Conservation (phyloP, 768 basidiomycete genomes). For the Coprinellus aureogranulatus region DNA sequence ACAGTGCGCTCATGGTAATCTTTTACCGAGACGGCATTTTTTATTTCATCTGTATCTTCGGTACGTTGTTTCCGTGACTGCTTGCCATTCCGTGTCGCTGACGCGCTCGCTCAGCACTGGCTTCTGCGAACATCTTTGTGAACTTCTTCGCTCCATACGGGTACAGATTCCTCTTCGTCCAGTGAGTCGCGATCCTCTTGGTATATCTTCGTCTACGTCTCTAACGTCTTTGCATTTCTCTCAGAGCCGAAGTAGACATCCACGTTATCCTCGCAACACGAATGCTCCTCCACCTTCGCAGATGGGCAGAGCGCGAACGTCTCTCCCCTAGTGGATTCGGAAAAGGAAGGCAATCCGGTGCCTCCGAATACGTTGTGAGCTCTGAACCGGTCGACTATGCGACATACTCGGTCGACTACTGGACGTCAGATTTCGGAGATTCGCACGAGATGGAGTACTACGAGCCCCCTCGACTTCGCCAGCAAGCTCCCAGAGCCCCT, state of each 20-base stretch:
- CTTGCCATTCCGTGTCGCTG: neutral
- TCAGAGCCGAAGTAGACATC: neutral
- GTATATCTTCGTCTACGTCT: neutral
- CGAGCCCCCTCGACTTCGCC: no score
- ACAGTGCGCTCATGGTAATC: neutral
- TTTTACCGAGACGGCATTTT: neutral
- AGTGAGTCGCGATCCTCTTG: no score
- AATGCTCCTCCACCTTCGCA: slow-evolving; percentile 1
- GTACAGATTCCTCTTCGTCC: neutral
- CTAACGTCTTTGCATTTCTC: neutral
- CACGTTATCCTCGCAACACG: neutral
- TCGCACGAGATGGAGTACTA: no score
- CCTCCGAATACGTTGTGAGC: no score
- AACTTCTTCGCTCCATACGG: neutral
- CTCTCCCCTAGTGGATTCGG: no score
- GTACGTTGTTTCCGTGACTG: neutral
- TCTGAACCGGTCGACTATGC: no score
- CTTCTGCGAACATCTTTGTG: neutral
- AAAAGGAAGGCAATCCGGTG: no score
- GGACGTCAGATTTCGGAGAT: no score
- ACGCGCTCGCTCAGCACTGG: neutral
- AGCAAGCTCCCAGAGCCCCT: no score
- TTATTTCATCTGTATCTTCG: neutral
- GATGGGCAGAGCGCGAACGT: neutral
- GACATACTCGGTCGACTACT: no score